Base-by-base conservation (phyloP, 495 filamentous ascomycete species). In the Penicillium psychrofluorescens region DNA sequence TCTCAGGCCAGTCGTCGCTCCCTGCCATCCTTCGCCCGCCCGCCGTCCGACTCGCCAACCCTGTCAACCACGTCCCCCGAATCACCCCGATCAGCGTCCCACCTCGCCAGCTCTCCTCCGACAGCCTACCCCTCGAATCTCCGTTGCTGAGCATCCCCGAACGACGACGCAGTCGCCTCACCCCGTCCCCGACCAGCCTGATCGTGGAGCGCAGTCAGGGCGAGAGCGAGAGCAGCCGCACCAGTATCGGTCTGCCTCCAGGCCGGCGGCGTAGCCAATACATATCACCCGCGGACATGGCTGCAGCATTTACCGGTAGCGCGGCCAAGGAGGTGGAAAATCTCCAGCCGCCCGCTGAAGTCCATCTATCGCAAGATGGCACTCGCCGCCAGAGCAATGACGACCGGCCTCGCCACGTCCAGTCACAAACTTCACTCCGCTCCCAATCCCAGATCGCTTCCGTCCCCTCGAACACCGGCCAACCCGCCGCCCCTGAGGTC, bases 91-190 rank as follows among this genome's bases (percentile, higher is more conserved):
- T 72, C 29, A 51, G 59, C 5, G 38, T 65, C 39, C 57, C 51
- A 14, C 54, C 50, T 38, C 49, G 54, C 34, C 60, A 63, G 39
- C 39, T 36, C 8, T 66, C 62, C 2, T 56, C 64, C 65, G 79
- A 63, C n/a, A 62, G 55, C 30, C 62, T 71, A 12, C 58, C 62
- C 1, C 58, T 70, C 22, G 67, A 22, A 80, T 80, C 67, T 80
- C 80, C 36, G 11, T 77, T 89, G 12, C 72, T 89, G 40, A 78
- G 80, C 10, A 73, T 86, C 29, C 77, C 83, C 37, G 83, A 88
- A 50, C 77, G 78, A 49, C 80, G 77, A 36, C 76, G 77, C 53
- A 78, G 64, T 47, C 71, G 81, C 35, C 68, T 63, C 4, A 63
- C 69, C 44, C 67, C 68, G 9, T 74, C 75, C 38, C 74, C 77